These are phyloP conservation scores for Solanum sitiens DNA, from an alignment of 257 asterid species.

Conservation along the genomic window DNA sequence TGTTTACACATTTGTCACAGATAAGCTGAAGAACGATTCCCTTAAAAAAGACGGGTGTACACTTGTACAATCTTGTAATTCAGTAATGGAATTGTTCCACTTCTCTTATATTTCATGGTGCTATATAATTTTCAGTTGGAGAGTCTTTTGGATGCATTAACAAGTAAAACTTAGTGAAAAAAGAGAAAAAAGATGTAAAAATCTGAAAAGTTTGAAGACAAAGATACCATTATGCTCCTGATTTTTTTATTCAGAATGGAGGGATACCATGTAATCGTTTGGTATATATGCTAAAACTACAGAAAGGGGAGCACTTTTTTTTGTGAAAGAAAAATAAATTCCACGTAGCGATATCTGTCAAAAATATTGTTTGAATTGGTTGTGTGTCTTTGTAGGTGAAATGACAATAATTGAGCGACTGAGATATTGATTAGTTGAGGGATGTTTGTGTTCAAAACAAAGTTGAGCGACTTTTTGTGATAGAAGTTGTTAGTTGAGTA, in stretches of 20 bases:
- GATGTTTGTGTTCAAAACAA: too few species aligned
- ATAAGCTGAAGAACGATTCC: slow-evolving; percentile 48
- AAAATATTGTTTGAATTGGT: neutral
- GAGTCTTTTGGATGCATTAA: neutral
- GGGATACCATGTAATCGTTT: neutral
- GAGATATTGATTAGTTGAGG: neutral
- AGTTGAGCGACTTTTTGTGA: too few species aligned
- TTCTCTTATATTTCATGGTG: neutral
- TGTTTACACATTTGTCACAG: slow-evolving; percentile 20
- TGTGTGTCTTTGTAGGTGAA: neutral
- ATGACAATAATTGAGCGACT: neutral
- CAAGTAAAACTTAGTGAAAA: neutral
- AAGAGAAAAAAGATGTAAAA: neutral
- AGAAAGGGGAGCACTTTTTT: neutral
- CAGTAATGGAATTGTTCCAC: slow-evolving; percentile 4
- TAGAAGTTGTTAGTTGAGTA: neutral
- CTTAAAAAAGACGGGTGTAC: slow-evolving; percentile 50
- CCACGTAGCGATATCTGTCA: neutral
- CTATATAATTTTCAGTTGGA: neutral
- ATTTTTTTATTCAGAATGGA: neutral
- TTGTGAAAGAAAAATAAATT: too few species aligned
- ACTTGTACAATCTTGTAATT: slow-evolving; percentile 53
- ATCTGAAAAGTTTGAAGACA: neutral
- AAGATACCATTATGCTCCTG: neutral
- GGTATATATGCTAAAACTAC: neutral